Evolutionary conservation across 148 eudicot species (phyloP).

Genomic region (Beta vulgaris): DNA sequence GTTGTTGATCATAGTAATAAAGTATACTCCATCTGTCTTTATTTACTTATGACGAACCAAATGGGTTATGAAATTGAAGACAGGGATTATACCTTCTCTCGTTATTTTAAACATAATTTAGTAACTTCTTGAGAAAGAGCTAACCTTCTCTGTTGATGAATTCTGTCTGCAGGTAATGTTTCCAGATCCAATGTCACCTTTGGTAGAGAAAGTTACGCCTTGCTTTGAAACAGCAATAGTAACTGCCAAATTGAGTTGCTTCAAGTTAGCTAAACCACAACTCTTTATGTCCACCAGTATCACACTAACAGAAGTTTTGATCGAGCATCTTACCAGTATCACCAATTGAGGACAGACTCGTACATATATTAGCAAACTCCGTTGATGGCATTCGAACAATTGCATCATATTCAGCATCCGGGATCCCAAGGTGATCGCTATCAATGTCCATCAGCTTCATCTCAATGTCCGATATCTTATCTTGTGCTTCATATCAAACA

Average conservation of each 20-base stretch:
- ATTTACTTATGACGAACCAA: too few species aligned
- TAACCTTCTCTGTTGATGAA: slow-evolving; percentile 54
- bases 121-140: not conserved
- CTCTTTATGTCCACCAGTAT: too few species aligned
- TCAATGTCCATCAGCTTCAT: slow-evolving; percentile 81
- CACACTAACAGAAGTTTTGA: too few species aligned
- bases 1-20: not conserved
- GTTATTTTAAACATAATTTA: not conserved
- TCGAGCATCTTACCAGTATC: slow-evolving; percentile 47
- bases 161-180: slow-evolving; percentile 57
- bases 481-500: slow-evolving; percentile 47
- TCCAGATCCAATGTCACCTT: slow-evolving; percentile 67
- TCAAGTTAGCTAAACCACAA: slow-evolving; percentile 5
- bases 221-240: slow-evolving; percentile 65
- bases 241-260: slow-evolving; percentile 33
- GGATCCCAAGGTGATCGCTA: slow-evolving; percentile 68
- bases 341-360: slow-evolving; percentile 53
- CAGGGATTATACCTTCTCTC: too few species aligned
- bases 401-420: slow-evolving; percentile 63
- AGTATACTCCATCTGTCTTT: too few species aligned
- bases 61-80: too few species aligned
- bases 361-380: slow-evolving; percentile 54
- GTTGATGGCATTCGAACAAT: slow-evolving; percentile 61
- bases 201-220: slow-evolving; percentile 64
- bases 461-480: slow-evolving; percentile 67